Evolutionary conservation across 2,329 filamentous ascomycete species (phyloP), one percentile per base, ranked within the genome.

Genomic region (Nigrospora oryzae): DNA sequence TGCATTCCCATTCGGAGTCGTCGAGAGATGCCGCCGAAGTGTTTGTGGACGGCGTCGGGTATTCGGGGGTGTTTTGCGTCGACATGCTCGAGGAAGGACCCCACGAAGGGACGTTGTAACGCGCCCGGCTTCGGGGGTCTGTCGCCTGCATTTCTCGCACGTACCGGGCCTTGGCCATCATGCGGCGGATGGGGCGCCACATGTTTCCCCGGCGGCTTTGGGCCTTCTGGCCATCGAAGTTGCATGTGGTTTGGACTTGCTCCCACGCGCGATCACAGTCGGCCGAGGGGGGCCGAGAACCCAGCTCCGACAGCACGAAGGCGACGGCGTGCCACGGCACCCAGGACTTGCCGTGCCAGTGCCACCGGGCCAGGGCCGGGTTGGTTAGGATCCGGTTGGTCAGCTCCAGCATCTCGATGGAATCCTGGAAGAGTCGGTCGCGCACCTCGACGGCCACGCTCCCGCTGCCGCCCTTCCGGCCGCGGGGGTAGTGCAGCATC

Each of bases 201-300:
- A 48, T 19, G n/a, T 39, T 17, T 11, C 44, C 41, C 38, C 39
- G 15, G 15, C 44, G 36, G n/a, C 36, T 38, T 3, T 58, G 16
- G 57, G 46, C 6, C 55, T 65, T 28, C 44, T 61, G 37, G 12
- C 42, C 40, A 34, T 40, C 42, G 14, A 36, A 19, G 14, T 45
- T 38, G 31, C 43, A 45, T 10, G 44, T 17, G 23, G 40, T 42
- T 11, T 44, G 38, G 12, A 50, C 43, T 32, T 33, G 42, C 28
- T 44, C 43, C 50, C 51, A 53, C n/a, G 49, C 49, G 16, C 45
- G 45, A 14, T 53, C 51, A 34, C 45, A 47, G 16, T 42, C 40
- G 11, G 44, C 35, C 10, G 42, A 44, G 7, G 44, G 44, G 2
- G 45, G 45, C 13, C 47, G 49, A 11, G 36, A 19, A 13, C 49